Evolutionary conservation across 371 early-diverging fungal species (phyloP).

Genomic region (Lichtheimia ornata): DNA sequence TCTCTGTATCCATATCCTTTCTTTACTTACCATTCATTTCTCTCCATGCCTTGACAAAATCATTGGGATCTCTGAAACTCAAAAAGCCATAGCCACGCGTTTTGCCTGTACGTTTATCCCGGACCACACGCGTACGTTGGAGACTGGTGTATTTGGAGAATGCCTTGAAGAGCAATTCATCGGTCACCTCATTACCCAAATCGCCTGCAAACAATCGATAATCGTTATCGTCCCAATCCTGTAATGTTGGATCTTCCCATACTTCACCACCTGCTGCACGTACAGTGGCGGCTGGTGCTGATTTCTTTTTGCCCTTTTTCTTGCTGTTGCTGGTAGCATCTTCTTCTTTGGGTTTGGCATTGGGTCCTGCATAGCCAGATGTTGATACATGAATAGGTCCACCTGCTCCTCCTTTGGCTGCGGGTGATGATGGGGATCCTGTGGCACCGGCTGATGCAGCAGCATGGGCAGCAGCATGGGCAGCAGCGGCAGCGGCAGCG

Average conservation of each 20-base stretch:
- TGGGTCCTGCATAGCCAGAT: constrained; percentile 18
- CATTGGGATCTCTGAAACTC: constrained; percentile 81
- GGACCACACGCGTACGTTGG: constrained; percentile 74
- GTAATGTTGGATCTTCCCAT: constrained; percentile 92
- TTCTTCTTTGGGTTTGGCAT: constrained; percentile 1
- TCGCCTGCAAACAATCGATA: constrained; percentile 88
- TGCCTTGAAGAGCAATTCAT: constrained; percentile 73
- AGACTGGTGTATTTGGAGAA: constrained; percentile 83
- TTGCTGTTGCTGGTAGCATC: not conserved
- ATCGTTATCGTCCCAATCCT: constrained; percentile 90
- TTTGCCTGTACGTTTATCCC: constrained; percentile 80
- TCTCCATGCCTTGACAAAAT: constrained; percentile 81
- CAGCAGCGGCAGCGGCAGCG: not conserved
- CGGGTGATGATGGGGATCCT: not conserved
- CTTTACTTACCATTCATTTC: constrained; percentile 83
- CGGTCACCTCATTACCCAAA: constrained; percentile 87
- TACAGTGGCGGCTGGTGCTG: constrained; percentile 55
- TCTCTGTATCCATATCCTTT: not conserved
- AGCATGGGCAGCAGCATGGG: not conserved
- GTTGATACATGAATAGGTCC: constrained; percentile 8
- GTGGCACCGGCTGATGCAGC: not conserved
- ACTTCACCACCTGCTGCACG: constrained; percentile 91
- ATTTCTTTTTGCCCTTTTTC: constrained; percentile 22
- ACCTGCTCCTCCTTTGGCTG: constrained; percentile 9
- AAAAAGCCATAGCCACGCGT: constrained; percentile 84